Conservation (phyloP, 2,329 filamentous ascomycete genomes). For the Tolypocladium tropicale region DNA sequence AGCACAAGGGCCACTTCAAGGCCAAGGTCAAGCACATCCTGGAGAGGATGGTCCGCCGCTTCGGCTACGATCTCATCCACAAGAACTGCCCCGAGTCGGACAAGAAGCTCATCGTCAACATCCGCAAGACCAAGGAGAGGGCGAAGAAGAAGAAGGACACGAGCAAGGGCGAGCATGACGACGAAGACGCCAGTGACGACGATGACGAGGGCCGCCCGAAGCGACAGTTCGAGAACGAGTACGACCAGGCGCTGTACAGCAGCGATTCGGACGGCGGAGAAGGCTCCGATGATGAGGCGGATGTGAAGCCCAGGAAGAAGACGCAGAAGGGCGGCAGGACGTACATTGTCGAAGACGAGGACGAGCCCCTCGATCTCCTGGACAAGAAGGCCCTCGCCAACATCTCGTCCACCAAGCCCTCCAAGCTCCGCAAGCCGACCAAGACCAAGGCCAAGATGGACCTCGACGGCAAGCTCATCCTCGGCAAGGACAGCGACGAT, state of each 20-base stretch:
- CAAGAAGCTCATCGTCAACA: constrained; percentile 83
- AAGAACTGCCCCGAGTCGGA: constrained; percentile 75
- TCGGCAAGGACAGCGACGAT: constrained; percentile 48
- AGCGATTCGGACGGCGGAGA: constrained; percentile 50
- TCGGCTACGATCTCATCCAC: constrained; percentile 74
- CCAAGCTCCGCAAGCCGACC: constrained; percentile 47
- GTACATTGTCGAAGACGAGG: constrained; percentile 90
- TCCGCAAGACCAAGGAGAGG: constrained; percentile 88
- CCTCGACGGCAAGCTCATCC: constrained; percentile 70
- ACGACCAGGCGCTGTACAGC: constrained; percentile 92
- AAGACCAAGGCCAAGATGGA: constrained; percentile 58
- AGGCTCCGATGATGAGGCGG: constrained; percentile 47
- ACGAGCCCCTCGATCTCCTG: constrained; percentile 89
- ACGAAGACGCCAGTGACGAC: constrained; percentile 42
- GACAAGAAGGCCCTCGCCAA: constrained; percentile 82
- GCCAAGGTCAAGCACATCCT: constrained; percentile 97
- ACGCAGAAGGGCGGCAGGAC: constrained; percentile 54
- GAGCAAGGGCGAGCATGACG: constrained; percentile 44
- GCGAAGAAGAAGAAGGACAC: constrained; percentile 81
- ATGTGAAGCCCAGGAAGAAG: constrained; percentile 32
- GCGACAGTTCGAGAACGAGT: constrained; percentile 78
- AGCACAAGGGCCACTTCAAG: constrained; percentile 96
- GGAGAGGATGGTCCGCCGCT: constrained; percentile 85
- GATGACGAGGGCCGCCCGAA: constrained; percentile 34
- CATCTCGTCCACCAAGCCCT: constrained; percentile 83